Conservation (phyloP, 2,329 filamentous ascomycete species). For the Exophiala lecanii-corni region DNA sequence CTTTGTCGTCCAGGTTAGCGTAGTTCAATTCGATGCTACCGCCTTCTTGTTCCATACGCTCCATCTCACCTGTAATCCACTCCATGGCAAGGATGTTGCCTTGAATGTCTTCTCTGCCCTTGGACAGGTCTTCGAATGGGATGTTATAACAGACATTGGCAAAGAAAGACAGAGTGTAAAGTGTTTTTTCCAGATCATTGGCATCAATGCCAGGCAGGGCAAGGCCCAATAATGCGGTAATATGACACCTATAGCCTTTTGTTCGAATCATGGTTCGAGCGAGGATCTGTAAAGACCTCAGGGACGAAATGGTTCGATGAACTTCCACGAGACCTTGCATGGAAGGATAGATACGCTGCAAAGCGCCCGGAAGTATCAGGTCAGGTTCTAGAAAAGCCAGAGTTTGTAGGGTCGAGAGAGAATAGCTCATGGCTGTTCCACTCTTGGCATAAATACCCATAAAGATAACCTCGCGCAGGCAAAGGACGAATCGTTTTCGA, state of each 20-base stretch:
- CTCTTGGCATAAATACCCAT: slow-evolving; percentile 99
- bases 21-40: slow-evolving; percentile 84
- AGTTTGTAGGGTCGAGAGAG: slow-evolving; percentile 82
- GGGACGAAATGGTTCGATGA: slow-evolving; percentile 88
- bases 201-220: slow-evolving; percentile 94
- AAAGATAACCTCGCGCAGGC: slow-evolving; percentile 86
- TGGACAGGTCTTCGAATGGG: slow-evolving; percentile 77
- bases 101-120: slow-evolving; percentile 62
- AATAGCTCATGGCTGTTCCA: slow-evolving; percentile 83
- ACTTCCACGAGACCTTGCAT: slow-evolving; percentile 96
- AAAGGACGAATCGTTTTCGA: slow-evolving; percentile 83
- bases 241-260: slow-evolving; percentile 94
- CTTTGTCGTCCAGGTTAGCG: slow-evolving; percentile 74
- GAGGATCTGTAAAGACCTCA: slow-evolving; percentile 87
- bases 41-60: slow-evolving; percentile 84
- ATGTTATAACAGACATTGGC: slow-evolving; percentile 96
- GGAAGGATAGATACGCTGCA: slow-evolving; percentile 95
- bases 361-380: slow-evolving; percentile 82
- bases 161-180: slow-evolving; percentile 90
- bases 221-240: slow-evolving; percentile 88
- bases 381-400: slow-evolving; percentile 87
- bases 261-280: slow-evolving; percentile 85
- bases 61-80: slow-evolving; percentile 93
- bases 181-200: slow-evolving; percentile 94
- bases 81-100: slow-evolving; percentile 75